These are phyloP conservation scores for Usnea hakonensis DNA, from an alignment of 495 filamentous ascomycete genomes.

Conservation along the genomic window DNA sequence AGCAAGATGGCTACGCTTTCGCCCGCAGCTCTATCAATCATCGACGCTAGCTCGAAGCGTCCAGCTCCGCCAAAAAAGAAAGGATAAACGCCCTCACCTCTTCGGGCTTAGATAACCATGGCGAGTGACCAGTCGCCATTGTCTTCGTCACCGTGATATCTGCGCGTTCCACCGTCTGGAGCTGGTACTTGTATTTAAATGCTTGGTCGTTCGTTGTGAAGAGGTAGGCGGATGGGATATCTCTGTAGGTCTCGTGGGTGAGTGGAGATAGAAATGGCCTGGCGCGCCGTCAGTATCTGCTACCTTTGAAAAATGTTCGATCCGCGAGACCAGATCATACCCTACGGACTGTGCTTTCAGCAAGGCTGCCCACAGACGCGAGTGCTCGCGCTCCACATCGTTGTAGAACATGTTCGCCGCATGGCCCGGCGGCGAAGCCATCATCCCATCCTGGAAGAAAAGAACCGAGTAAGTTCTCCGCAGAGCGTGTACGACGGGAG, in stretches of 20 bases:
- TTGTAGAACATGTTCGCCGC: background rate
- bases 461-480: background rate
- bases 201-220: background rate
- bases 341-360: background rate
- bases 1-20: too few species aligned
- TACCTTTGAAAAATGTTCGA: too few species aligned
- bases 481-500: background rate
- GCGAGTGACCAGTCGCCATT: background rate
- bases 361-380: background rate
- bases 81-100: background rate
- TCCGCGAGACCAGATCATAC: background rate
- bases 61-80: background rate
- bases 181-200: background rate
- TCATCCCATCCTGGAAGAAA: background rate
- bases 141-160: background rate
- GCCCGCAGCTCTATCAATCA: too few species aligned
- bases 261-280: background rate
- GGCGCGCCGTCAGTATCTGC: background rate
- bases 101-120: background rate
- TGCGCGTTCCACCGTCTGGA: background rate
- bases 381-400: background rate
- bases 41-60: background rate
- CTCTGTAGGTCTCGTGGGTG: background rate
- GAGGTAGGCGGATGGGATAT: background rate
- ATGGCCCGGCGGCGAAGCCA: background rate